Percentiles rank a stretch among this genome's conserved stretches.
Evolutionary conservation across 2,329 filamentous ascomycete species (phyloP).

Genomic region (Zymoseptoria tritici): DNA sequence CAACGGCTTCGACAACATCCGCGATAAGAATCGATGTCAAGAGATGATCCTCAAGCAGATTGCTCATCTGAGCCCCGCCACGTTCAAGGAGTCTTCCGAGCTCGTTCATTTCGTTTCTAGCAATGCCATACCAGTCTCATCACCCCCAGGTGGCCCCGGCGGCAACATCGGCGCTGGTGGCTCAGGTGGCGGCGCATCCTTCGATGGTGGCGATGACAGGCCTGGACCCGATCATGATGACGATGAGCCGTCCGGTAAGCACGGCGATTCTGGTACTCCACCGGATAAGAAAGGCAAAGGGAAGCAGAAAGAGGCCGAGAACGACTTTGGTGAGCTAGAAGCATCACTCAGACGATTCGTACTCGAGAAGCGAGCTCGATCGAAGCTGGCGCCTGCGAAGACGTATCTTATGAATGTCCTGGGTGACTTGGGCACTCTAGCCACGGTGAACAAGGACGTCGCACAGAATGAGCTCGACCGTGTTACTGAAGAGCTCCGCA

Average conservation of each 20-base stretch:
- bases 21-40: conserved; percentile 83
- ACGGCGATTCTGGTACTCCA: conserved; percentile 37
- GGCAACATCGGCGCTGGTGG: conserved; percentile 25
- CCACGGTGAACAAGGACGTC: conserved; percentile 79
- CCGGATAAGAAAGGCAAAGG: conserved; percentile 54
- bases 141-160: conserved; percentile 42
- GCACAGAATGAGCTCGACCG: conserved; percentile 77
- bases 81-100: conserved; percentile 84
- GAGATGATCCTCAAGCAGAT: conserved; percentile 92
- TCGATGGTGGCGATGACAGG: conserved; percentile 31
- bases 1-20: conserved; percentile 91
- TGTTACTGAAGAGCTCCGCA: conserved; percentile 69
- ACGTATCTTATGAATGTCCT: conserved; percentile 93
- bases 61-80: conserved; percentile 76
- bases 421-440: conserved; percentile 75
- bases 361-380: conserved; percentile 87
- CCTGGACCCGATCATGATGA: conserved; percentile 37
- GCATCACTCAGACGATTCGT: conserved; percentile 86
- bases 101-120: conserved; percentile 97
- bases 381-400: conserved; percentile 89
- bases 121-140: conserved; percentile 76
- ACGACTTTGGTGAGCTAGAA: conserved; percentile 85
- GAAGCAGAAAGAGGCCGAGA: conserved; percentile 66
- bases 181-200: conserved; percentile 29
- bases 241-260: conserved; percentile 50